Percentiles rank a stretch among this genome's conserved stretches.
Evolutionary conservation across 2,329 filamentous ascomycete genomes (phyloP).

Genomic region (Davidsoniella virescens): DNA sequence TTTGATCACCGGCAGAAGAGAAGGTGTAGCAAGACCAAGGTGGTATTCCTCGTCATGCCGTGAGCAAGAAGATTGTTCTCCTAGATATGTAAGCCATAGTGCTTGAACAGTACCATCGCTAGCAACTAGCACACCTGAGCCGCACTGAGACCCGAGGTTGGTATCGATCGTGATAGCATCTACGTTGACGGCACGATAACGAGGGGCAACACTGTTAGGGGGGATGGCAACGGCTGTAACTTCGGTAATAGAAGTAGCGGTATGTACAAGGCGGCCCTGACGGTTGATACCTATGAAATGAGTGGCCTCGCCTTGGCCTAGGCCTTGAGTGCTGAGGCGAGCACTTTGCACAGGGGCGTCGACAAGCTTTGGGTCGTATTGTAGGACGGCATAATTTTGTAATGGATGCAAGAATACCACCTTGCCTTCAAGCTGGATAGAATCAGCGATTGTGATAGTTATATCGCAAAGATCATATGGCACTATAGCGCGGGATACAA

Average conservation of each 20-base stretch:
- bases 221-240: constrained; percentile 95
- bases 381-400: constrained; percentile 90
- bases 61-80: constrained; percentile 62
- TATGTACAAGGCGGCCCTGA: constrained; percentile 82
- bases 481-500: constrained; percentile 86
- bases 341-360: constrained; percentile 85
- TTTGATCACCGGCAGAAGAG: constrained; percentile 71
- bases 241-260: constrained; percentile 88
- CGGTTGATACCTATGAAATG: constrained; percentile 98
- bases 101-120: constrained; percentile 88
- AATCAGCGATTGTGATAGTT: constrained; percentile 88
- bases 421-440: constrained; percentile 84
- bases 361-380: constrained; percentile 89
- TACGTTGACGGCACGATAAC: constrained; percentile 88
- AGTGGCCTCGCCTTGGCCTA: constrained; percentile 85
- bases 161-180: constrained; percentile 97
- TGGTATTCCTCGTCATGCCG: constrained; percentile 94
- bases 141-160: constrained; percentile 76
- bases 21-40: constrained; percentile 76
- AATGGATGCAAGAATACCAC: constrained; percentile 91
- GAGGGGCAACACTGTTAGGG: constrained; percentile 75
- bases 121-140: constrained; percentile 78
- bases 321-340: constrained; percentile 60
- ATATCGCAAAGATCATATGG: constrained; percentile 96
- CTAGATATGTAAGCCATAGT: constrained; percentile 91